phyloP scores from a whole-genome alignment of 805 yeast species.

The Zygosaccharomyces siamensis region DNA sequence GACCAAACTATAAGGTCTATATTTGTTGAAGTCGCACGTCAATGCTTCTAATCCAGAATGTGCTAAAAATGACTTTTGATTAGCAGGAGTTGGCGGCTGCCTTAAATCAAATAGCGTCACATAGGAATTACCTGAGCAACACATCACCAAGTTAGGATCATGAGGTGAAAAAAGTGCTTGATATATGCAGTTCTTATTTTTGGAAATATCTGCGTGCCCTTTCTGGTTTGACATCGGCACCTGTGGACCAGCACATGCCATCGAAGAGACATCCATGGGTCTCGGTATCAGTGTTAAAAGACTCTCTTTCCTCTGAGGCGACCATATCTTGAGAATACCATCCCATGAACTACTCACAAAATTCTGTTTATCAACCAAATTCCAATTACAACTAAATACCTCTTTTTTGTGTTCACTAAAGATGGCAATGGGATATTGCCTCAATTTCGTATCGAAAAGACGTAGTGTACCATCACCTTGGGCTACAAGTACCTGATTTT shows the following conservation, averaged over 20 bases:
- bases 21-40: conserved; percentile 86
- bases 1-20: conserved; percentile 71
- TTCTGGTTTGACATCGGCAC: conserved; percentile 39
- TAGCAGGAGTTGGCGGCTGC: conserved; percentile 50
- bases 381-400: conserved; percentile 72
- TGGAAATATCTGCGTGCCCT: conserved; percentile 33
- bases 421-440: conserved; percentile 65
- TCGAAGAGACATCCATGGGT: conserved; percentile 28
- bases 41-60: conserved; percentile 80
- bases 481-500: conserved; percentile 75
- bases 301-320: conserved; percentile 54
- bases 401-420: conserved; percentile 75
- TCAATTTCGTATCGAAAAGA: conserved; percentile 67
- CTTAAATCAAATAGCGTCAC: conserved; percentile 81
- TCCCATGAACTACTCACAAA: conserved; percentile 91
- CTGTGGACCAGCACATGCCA: conserved; percentile 8
- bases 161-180: conserved; percentile 82
- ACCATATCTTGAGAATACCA: conserved; percentile 78
- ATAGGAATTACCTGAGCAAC: conserved; percentile 70
- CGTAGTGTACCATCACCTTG: conserved; percentile 89
- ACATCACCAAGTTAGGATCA: conserved; percentile 58
- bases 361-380: conserved; percentile 56
- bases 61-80: conserved; percentile 53
- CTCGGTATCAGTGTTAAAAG: conserved; percentile 48
- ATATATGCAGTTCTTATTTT: conserved; percentile 60